These are phyloP conservation scores for Piedraia hortae DNA, from an alignment of 2,329 filamentous ascomycete species.

Conservation along the genomic window DNA sequence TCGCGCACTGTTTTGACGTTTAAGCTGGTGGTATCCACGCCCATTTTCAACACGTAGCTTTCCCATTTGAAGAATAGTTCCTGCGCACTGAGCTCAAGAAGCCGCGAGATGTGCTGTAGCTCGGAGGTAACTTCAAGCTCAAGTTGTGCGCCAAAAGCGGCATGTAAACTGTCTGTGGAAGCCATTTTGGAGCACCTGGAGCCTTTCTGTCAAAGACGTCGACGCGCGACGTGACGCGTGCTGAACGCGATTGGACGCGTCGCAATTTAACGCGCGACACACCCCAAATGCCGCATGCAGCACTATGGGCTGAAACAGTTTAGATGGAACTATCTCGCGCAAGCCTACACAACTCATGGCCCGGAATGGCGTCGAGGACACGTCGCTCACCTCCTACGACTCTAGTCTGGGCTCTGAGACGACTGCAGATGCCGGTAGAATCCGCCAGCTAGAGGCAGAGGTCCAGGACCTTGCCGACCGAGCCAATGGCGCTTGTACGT, in stretches of 20 bases:
- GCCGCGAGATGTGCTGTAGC: conserved; percentile 57
- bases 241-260: neutral
- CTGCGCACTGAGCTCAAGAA: conserved; percentile 55
- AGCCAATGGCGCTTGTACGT: conserved; percentile 31
- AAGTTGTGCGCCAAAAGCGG: conserved; percentile 33
- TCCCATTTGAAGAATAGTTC: conserved; percentile 98
- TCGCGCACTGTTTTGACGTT: conserved; percentile 43
- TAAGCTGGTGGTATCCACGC: conserved; percentile 44
- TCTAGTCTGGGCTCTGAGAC: conserved; percentile 28
- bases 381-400: too few relatives aligned
- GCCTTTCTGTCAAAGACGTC: too few relatives aligned
- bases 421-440: conserved; percentile 4
- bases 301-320: too few relatives aligned
- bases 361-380: too few relatives aligned
- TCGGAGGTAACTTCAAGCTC: conserved; percentile 55
- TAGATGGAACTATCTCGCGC: too few relatives aligned
- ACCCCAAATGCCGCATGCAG: too few relatives aligned
- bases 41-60: conserved; percentile 88
- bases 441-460: conserved; percentile 42
- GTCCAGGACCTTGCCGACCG: conserved; percentile 43
- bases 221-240: neutral
- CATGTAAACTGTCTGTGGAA: conserved; percentile 23
- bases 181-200: conserved; percentile 21
- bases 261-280: too few relatives aligned
- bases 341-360: too few relatives aligned